phyloP scores from a whole-genome alignment of 2,329 filamentous ascomycete species.

The Berkeleyomyces rouxiae region DNA sequence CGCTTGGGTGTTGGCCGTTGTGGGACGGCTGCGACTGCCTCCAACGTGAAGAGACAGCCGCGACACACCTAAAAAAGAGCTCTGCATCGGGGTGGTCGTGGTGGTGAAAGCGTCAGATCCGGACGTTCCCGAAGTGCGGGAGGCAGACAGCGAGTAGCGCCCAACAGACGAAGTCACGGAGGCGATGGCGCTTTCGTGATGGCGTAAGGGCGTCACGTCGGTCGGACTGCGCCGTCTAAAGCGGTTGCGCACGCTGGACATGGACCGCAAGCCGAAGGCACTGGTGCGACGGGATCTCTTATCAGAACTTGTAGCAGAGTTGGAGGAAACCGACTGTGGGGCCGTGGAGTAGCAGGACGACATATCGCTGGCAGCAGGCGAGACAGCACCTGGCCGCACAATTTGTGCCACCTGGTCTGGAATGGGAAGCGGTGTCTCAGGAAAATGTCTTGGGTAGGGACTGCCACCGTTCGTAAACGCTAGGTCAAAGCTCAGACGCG shows the following conservation, averaged over 20 bases:
- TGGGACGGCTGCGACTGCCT: constrained; percentile 7
- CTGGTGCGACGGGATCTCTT: not conserved
- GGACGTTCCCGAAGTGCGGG: not conserved
- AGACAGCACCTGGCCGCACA: not conserved
- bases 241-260: constrained; percentile 8
- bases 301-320: not conserved
- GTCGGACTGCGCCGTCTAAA: constrained; percentile 11
- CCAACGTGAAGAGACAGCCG: constrained; percentile 11
- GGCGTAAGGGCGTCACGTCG: not conserved
- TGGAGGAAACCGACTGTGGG: not conserved
- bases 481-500: constrained; percentile 10
- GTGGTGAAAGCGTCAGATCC: not conserved
- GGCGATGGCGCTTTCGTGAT: constrained; percentile 5
- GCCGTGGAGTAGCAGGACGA: constrained; percentile 8
- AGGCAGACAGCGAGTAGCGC: constrained; percentile 7
- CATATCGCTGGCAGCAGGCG: constrained; percentile 3
- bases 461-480: not conserved
- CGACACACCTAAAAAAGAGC: constrained; percentile 13
- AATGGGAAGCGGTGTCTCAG: not conserved
- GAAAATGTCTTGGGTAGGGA: not conserved
- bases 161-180: constrained; percentile 7
- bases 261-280: constrained; percentile 5
- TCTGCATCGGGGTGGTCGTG: not conserved
- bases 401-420: not conserved
- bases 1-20: not conserved